These are phyloP conservation scores for Lachnellula arida DNA, from an alignment of 2,329 filamentous ascomycete genomes.

Conservation along the genomic window DNA sequence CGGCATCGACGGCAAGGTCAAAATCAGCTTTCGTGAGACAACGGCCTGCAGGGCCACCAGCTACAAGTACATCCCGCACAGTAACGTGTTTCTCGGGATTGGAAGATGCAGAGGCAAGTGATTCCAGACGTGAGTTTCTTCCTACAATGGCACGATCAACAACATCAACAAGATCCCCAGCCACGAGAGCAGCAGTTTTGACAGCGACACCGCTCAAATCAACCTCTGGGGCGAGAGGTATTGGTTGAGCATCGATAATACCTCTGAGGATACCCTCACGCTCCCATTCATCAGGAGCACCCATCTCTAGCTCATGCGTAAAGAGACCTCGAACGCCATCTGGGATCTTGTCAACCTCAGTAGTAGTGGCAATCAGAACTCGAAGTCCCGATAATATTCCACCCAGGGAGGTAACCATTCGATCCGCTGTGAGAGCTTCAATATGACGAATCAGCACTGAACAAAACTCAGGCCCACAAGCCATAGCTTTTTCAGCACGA, in stretches of 20 bases:
- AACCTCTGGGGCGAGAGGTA: constrained; percentile 76
- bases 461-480: constrained; percentile 79
- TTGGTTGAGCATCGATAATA: constrained; percentile 69
- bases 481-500: constrained; percentile 81
- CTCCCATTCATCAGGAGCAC: constrained; percentile 86
- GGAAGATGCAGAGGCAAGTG: constrained; percentile 52
- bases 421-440: constrained; percentile 84
- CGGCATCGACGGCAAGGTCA: constrained; percentile 88
- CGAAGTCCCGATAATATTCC: constrained; percentile 76
- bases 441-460: constrained; percentile 84
- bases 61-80: constrained; percentile 78
- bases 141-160: constrained; percentile 84
- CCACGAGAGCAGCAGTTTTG: constrained; percentile 93
- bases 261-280: constrained; percentile 80
- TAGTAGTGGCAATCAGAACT: constrained; percentile 88
- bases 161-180: constrained; percentile 89
- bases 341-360: constrained; percentile 89
- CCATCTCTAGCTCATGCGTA: constrained; percentile 92
- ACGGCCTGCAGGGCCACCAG: constrained; percentile 74
- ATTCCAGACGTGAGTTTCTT: constrained; percentile 68
- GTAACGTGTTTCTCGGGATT: constrained; percentile 47
- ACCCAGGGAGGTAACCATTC: constrained; percentile 80
- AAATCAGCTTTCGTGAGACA: constrained; percentile 82
- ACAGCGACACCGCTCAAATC: constrained; percentile 81
- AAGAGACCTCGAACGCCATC: constrained; percentile 88